Evolutionary conservation across 805 yeast genomes (phyloP).

Genomic region (Metschnikowia hibisci): DNA sequence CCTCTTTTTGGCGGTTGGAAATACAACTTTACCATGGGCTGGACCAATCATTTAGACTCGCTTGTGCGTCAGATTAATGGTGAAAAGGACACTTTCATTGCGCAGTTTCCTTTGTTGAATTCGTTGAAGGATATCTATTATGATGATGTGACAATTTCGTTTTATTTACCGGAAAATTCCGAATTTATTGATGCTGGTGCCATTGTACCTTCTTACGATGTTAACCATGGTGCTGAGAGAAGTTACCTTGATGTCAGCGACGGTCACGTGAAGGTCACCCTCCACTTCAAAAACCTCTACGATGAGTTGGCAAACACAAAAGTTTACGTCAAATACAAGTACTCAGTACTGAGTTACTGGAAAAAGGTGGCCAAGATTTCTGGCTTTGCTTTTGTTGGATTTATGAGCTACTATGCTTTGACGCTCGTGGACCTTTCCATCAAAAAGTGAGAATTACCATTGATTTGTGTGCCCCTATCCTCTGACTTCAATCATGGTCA

Average conservation of each 20-base stretch:
- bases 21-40: conserved; percentile 93
- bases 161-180: conserved; percentile 89
- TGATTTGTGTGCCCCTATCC: background rate
- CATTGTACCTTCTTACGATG: conserved; percentile 43
- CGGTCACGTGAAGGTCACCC: conserved; percentile 74
- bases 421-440: conserved; percentile 34
- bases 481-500: background rate
- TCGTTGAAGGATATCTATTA: conserved; percentile 72
- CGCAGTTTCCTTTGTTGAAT: conserved; percentile 67
- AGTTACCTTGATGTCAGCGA: conserved; percentile 69
- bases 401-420: conserved; percentile 50
- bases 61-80: conserved; percentile 43
- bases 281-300: conserved; percentile 57
- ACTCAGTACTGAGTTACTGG: conserved; percentile 48
- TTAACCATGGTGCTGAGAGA: conserved; percentile 34
- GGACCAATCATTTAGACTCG: conserved; percentile 60
- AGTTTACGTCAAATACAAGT: conserved; percentile 60
- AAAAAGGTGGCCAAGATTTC: conserved; percentile 67
- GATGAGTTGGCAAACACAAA: conserved; percentile 61
- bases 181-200: conserved; percentile 51
- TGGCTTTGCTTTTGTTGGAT: conserved; percentile 55
- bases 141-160: conserved; percentile 52
- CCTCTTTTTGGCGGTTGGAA: conserved; percentile 98
- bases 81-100: conserved; percentile 48
- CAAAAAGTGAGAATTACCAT: conserved; percentile 3